Conservation (phyloP, 768 basidiomycete species). For the Hemileccinum impolitum region DNA sequence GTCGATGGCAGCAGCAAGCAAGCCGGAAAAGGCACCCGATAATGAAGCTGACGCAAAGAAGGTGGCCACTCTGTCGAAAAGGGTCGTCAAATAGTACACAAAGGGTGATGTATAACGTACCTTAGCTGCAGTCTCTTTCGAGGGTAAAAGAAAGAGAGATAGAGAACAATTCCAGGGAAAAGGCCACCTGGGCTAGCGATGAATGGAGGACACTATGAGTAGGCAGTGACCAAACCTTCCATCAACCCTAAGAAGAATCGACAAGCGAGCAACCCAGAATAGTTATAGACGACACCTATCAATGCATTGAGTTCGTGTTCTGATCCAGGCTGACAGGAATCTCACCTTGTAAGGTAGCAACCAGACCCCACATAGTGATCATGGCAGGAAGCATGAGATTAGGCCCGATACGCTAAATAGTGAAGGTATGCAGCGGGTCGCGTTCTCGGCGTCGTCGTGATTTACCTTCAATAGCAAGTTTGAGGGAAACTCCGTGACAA, state of each 20-base stretch:
- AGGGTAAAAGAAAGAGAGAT: constrained; percentile 49
- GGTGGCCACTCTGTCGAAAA: constrained; percentile 29
- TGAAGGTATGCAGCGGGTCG: constrained; percentile 26
- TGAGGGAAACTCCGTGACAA: constrained; percentile 55
- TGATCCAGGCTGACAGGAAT: constrained; percentile 35
- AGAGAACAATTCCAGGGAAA: constrained; percentile 54
- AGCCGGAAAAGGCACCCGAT: constrained; percentile 60
- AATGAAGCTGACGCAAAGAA: constrained; percentile 46
- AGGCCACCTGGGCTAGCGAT: constrained; percentile 43
- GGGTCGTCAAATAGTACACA: not conserved
- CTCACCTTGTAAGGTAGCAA: constrained; percentile 56
- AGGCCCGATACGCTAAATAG: constrained; percentile 40
- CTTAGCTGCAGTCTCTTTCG: constrained; percentile 26
- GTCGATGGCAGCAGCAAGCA: constrained; percentile 57
- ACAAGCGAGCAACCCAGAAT: constrained; percentile 49
- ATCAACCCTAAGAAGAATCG: constrained; percentile 50
- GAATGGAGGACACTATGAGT: not conserved
- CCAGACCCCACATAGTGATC: constrained; percentile 61
- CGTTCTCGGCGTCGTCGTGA: not conserved
- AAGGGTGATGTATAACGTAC: not conserved
- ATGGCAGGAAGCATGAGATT: constrained; percentile 58
- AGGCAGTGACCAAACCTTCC: constrained; percentile 43
- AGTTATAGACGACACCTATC: constrained; percentile 38
- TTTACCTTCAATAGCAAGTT: constrained; percentile 47
- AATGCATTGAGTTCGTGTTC: not conserved